Conservation (phyloP, 1,284 basidiomycete species). For the Chondrostereum purpureum region DNA sequence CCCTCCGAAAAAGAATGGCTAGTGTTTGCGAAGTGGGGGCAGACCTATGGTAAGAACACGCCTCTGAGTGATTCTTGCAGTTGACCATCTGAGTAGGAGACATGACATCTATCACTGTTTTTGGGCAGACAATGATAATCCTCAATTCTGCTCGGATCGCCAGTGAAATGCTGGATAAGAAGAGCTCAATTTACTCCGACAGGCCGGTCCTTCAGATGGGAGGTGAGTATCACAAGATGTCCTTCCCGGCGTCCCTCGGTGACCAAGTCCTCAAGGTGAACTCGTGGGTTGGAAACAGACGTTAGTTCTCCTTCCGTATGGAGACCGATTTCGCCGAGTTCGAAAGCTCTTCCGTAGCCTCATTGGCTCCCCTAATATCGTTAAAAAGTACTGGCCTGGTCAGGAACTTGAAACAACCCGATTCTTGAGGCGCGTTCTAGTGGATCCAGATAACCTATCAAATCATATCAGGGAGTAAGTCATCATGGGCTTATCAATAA, state of each 20-base stretch:
- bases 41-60: slow-evolving; percentile 34
- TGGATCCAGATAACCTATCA: slow-evolving; percentile 45
- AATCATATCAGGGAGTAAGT: slow-evolving; percentile 47
- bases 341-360: slow-evolving; percentile 51
- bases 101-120: slow-evolving; percentile 48
- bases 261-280: slow-evolving; percentile 43
- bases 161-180: slow-evolving; percentile 58
- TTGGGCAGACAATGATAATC: slow-evolving; percentile 56
- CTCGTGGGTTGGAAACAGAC: slow-evolving; percentile 64
- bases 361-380: slow-evolving; percentile 46
- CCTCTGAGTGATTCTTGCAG: not conserved
- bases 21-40: slow-evolving; percentile 49
- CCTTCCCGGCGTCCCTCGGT: slow-evolving; percentile 15
- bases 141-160: slow-evolving; percentile 51
- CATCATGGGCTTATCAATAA: not conserved
- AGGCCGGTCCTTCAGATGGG: slow-evolving; percentile 37
- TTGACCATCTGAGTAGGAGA: slow-evolving; percentile 35
- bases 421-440: slow-evolving; percentile 49
- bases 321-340: slow-evolving; percentile 55
- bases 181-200: slow-evolving; percentile 63
- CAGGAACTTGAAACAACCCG: slow-evolving; percentile 48
- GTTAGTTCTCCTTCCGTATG: slow-evolving; percentile 54
- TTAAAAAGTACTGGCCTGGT: slow-evolving; percentile 41
- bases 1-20: slow-evolving; percentile 46
- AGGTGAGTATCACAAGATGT: not conserved